Percentiles rank a stretch among this genome's conserved stretches.
Conservation (phyloP, 2,329 filamentous ascomycete species). For the Xylaria sp. region DNA sequence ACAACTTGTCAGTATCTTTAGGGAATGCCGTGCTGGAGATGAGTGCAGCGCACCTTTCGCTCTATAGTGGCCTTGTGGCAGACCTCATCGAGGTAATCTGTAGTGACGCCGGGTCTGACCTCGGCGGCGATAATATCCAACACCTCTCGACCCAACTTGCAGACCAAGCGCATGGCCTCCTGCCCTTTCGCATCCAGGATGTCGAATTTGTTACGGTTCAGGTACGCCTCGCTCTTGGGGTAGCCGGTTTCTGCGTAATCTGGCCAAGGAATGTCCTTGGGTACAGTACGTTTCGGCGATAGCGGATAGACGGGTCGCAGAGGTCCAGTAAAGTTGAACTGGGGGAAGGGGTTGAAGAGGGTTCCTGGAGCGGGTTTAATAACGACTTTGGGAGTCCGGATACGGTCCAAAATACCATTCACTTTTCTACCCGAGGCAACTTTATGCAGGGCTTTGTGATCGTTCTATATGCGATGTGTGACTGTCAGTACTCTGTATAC, state of each 20-base stretch:
- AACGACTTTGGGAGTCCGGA: constrained; percentile 73
- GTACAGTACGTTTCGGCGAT: constrained; percentile 65
- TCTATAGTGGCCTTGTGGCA: constrained; percentile 94
- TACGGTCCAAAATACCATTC: constrained; percentile 65
- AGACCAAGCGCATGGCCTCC: constrained; percentile 89
- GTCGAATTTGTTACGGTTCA: constrained; percentile 73
- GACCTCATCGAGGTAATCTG: constrained; percentile 89
- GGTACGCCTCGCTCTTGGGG: constrained; percentile 54
- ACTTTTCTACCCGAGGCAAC: constrained; percentile 46
- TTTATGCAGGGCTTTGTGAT: constrained; percentile 83
- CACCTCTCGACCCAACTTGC: constrained; percentile 80
- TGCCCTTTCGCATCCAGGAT: constrained; percentile 74
- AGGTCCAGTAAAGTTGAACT: constrained; percentile 73
- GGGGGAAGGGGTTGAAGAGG: constrained; percentile 87
- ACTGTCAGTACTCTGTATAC: not conserved
- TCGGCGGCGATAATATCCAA: constrained; percentile 85
- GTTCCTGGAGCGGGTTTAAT: constrained; percentile 90
- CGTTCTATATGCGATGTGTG: constrained; percentile 46
- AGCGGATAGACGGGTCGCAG: constrained; percentile 85
- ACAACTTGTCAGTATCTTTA: constrained; percentile 12
- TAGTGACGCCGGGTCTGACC: constrained; percentile 84
- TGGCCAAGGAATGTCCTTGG: constrained; percentile 73
- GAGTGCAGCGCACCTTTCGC: constrained; percentile 65
- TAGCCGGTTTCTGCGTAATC: constrained; percentile 87
- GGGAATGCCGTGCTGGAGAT: not conserved